phyloP scores from a whole-genome alignment of 176 grass and related monocot genomes.

The Secale cereale region DNA sequence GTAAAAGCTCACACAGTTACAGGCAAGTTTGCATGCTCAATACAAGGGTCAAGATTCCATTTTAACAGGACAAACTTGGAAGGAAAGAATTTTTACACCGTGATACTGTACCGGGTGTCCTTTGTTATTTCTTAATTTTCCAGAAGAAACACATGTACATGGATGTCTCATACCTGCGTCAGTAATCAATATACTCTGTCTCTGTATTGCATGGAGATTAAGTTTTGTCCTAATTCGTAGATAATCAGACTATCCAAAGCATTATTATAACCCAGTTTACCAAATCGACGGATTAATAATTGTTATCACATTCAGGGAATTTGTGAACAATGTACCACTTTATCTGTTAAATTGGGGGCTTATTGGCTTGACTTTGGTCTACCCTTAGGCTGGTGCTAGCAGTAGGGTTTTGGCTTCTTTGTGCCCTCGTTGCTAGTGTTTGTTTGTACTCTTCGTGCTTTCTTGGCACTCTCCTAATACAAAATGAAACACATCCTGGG shows the following conservation, averaged over 20 bases:
- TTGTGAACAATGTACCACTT: neutral
- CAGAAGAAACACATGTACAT: constrained; percentile 2
- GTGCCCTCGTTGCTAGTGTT: too few species aligned
- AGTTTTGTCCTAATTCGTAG: neutral
- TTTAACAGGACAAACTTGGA: neutral
- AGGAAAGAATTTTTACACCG: neutral
- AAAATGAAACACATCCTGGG: too few species aligned
- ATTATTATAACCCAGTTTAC: neutral
- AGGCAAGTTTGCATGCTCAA: neutral
- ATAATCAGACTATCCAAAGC: neutral
- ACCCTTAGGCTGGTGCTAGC: too few species aligned
- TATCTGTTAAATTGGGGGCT: neutral
- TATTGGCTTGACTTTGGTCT: neutral
- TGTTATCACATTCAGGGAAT: neutral
- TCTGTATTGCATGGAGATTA: neutral
- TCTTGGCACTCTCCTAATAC: too few species aligned
- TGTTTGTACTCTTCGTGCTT: too few species aligned
- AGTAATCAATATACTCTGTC: neutral
- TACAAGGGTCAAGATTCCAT: neutral
- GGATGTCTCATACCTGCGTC: neutral
- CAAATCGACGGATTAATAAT: neutral
- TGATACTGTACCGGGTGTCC: neutral
- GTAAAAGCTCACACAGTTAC: neutral
- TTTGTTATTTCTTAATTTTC: constrained; percentile 4
- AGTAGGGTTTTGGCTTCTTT: too few species aligned